phyloP scores from a whole-genome alignment of 352 stramenopile species.

The Thraustotheca clavata region DNA sequence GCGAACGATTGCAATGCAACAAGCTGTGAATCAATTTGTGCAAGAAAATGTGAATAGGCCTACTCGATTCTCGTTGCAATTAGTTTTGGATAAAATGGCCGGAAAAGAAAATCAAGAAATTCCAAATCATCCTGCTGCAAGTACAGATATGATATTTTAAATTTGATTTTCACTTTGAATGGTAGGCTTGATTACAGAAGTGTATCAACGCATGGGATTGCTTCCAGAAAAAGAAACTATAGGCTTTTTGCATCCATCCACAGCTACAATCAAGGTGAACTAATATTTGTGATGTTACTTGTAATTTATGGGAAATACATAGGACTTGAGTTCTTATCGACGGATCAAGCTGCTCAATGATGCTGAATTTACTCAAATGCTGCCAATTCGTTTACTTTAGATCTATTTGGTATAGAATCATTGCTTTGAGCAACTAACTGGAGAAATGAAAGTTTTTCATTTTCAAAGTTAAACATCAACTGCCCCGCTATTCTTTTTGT shows the following conservation, averaged over 20 bases:
- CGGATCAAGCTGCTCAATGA: constrained; percentile 10
- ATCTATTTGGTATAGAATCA: too few relatives aligned
- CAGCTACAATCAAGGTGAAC: constrained; percentile 10
- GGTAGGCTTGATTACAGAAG: constrained; percentile 17
- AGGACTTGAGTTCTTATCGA: constrained; percentile 13
- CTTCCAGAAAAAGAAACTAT: neutral
- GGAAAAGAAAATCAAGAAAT: neutral
- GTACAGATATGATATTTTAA: neutral
- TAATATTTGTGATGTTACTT: neutral
- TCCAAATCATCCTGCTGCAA: constrained; percentile 4
- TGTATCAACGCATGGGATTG: constrained; percentile 12
- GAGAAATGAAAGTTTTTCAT: too few relatives aligned
- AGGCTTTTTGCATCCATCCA: neutral
- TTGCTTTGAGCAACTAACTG: too few relatives aligned
- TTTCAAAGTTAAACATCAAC: too few relatives aligned
- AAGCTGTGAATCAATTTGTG: constrained; percentile 49
- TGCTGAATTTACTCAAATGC: constrained; percentile 1
- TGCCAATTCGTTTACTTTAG: constrained; percentile 15
- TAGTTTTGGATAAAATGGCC: constrained; percentile 25
- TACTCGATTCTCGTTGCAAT: constrained; percentile 56
- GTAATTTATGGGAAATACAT: neutral
- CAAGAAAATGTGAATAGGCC: constrained; percentile 35
- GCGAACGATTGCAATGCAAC: constrained; percentile 55
- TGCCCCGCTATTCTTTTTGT: too few relatives aligned
- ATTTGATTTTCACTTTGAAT: neutral